A percentile compares a stretch with the other conserved stretches of the same genome.
These are phyloP conservation scores for Fomes fomentarius DNA, from an alignment of 1,284 basidiomycete genomes.

Conservation along the genomic window DNA sequence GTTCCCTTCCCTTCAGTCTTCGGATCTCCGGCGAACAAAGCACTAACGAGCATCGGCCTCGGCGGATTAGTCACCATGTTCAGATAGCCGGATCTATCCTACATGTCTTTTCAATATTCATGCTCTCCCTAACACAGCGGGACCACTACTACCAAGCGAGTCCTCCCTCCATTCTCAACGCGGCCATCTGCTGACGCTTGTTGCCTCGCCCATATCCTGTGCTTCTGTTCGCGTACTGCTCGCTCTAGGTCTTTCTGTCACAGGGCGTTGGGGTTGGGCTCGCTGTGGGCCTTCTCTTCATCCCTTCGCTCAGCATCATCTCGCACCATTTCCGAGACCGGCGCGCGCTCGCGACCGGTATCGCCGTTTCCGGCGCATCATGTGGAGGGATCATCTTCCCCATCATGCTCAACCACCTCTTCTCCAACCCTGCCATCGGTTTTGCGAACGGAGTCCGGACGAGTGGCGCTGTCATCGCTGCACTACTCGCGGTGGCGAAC, in stretches of 20 bases:
- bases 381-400: slow-evolving; percentile 54
- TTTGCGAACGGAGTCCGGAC: slow-evolving; percentile 64
- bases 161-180: neutral
- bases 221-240: neutral
- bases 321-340: slow-evolving; percentile 50
- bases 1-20: neutral
- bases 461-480: slow-evolving; percentile 68
- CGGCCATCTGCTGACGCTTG: neutral
- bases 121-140: slow-evolving; percentile 36
- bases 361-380: slow-evolving; percentile 53
- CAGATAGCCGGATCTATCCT: slow-evolving; percentile 34
- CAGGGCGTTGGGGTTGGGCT: slow-evolving; percentile 57
- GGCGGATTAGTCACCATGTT: slow-evolving; percentile 25
- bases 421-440: slow-evolving; percentile 68
- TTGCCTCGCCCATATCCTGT: too few relatives aligned
- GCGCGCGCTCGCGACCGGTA: slow-evolving; percentile 52
- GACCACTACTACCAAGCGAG: slow-evolving; percentile 37
- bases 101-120: slow-evolving; percentile 37
- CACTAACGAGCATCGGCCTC: neutral
- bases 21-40: neutral
- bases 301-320: slow-evolving; percentile 53
- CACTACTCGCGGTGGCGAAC: slow-evolving; percentile 56
- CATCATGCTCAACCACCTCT: slow-evolving; percentile 54
- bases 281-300: slow-evolving; percentile 52
- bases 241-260: slow-evolving; percentile 48